phyloP scores from a whole-genome alignment of 2,329 filamentous ascomycete genomes.

The Trichoderma afroharzianum region DNA sequence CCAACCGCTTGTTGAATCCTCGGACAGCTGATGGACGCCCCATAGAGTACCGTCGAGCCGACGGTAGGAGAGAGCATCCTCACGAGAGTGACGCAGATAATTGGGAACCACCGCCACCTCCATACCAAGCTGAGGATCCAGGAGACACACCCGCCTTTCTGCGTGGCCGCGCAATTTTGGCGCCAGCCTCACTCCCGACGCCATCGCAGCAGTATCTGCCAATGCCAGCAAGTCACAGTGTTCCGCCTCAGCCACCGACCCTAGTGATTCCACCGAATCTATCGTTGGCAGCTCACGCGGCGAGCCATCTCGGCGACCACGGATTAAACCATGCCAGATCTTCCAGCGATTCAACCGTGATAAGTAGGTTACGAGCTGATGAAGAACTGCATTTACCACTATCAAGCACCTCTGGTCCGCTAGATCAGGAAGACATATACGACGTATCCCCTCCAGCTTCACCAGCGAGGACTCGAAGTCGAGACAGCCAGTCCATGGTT shows the following conservation, averaged over 20 bases:
- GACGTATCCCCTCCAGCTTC: constrained; percentile 46
- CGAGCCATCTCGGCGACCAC: background rate
- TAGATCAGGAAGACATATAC: constrained; percentile 39
- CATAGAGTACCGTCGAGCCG: constrained; percentile 63
- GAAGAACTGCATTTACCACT: constrained; percentile 28
- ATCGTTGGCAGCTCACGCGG: background rate
- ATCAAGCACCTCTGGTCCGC: constrained; percentile 30
- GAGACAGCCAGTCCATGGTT: constrained; percentile 13
- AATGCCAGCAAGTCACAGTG: background rate
- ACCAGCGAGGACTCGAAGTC: constrained; percentile 25
- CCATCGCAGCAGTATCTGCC: background rate
- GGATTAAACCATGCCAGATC: constrained; percentile 32
- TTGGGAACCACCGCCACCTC: constrained; percentile 82
- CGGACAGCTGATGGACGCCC: constrained; percentile 50
- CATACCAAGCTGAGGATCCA: constrained; percentile 66
- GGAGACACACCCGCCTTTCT: constrained; percentile 54
- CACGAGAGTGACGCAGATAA: constrained; percentile 87
- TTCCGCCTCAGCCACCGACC: background rate
- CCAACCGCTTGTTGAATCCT: constrained; percentile 64
- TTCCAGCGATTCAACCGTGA: constrained; percentile 34
- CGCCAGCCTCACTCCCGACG: constrained; percentile 9
- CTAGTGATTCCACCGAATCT: background rate
- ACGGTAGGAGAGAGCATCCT: constrained; percentile 68
- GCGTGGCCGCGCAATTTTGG: constrained; percentile 45
- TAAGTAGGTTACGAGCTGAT: constrained; percentile 25